Conservation (phyloP, 768 basidiomycete genomes). For the Hemileccinum impolitum region DNA sequence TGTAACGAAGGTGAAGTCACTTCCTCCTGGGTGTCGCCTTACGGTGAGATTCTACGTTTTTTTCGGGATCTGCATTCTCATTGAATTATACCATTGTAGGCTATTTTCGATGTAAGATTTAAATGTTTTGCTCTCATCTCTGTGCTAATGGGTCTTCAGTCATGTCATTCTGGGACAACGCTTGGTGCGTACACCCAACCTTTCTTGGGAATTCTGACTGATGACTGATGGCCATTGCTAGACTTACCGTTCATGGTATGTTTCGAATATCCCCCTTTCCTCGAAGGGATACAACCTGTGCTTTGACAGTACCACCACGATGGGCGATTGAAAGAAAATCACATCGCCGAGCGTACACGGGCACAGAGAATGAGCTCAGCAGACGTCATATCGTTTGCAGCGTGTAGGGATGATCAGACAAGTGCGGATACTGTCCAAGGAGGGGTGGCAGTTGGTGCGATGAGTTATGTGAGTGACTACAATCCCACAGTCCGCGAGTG, state of each 20-base stretch:
- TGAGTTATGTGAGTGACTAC: conserved; percentile 63
- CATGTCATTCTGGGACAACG: conserved; percentile 49
- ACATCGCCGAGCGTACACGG: conserved; percentile 33
- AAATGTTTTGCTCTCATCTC: neutral
- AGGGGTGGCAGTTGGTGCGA: conserved; percentile 70
- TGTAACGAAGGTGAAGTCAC: conserved; percentile 40
- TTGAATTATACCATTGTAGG: conserved; percentile 14
- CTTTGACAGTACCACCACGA: conserved; percentile 53
- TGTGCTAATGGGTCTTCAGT: conserved; percentile 24
- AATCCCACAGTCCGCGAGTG: no score
- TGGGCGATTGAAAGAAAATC: conserved; percentile 48
- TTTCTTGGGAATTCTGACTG: neutral
- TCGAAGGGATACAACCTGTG: neutral
- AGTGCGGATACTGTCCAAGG: conserved; percentile 67
- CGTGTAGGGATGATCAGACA: conserved; percentile 66
- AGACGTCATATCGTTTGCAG: conserved; percentile 80
- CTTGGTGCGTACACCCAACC: conserved; percentile 31
- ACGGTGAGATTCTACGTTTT: conserved; percentile 37
- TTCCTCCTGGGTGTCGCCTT: conserved; percentile 66
- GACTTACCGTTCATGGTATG: conserved; percentile 31
- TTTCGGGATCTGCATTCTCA: neutral
- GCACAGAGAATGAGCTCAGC: conserved; percentile 56
- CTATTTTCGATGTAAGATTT: conserved; percentile 48
- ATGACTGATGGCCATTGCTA: conserved; percentile 2
- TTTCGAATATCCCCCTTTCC: neutral